Evolutionary conservation across 352 stramenopile species (phyloP).

Genomic region (Phytophthora gonapodyides): DNA sequence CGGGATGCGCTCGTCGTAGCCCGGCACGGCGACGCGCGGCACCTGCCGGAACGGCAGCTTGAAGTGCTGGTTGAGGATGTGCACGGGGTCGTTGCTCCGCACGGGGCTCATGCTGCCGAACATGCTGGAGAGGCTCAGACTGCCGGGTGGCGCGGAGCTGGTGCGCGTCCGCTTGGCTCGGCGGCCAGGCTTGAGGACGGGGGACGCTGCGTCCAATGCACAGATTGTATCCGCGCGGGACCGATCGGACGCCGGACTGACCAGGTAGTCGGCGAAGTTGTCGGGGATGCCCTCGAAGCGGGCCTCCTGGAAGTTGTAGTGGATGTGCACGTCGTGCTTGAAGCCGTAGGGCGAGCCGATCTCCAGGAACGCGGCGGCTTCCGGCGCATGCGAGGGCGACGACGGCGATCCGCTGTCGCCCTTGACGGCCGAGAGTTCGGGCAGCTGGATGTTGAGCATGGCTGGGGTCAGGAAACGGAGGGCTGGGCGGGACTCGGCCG

Average conservation of each 20-base stretch:
- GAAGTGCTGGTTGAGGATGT: conserved; percentile 87
- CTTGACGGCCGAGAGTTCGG: conserved; percentile 37
- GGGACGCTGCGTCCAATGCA: conserved; percentile 12
- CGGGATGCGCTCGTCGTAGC: conserved; percentile 81
- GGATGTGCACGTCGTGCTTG: conserved; percentile 84
- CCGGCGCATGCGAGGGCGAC: conserved; percentile 27
- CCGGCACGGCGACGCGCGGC: conserved; percentile 58
- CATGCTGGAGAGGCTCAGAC: conserved; percentile 40
- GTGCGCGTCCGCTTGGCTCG: conserved; percentile 46
- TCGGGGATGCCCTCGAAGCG: conserved; percentile 85
- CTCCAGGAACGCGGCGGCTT: conserved; percentile 42
- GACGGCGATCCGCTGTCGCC: conserved; percentile 37
- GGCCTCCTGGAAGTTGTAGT: conserved; percentile 88
- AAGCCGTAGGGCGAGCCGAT: conserved; percentile 81
- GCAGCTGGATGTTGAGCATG: conserved; percentile 58
- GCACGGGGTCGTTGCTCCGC: conserved; percentile 40
- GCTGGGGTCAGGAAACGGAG: neutral
- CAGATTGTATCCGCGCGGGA: conserved; percentile 29
- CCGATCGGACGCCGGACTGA: conserved; percentile 30
- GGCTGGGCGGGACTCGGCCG: conserved; percentile 13
- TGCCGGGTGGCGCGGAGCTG: conserved; percentile 37
- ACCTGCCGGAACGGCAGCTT: conserved; percentile 77
- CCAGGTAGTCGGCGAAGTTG: conserved; percentile 80
- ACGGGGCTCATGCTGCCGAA: conserved; percentile 30
- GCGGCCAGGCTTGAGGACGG: conserved; percentile 15